Evolutionary conservation across 768 basidiomycete genomes (phyloP), one percentile per base, ranked within the genome.

Genomic region (Phylloporus sp.): DNA sequence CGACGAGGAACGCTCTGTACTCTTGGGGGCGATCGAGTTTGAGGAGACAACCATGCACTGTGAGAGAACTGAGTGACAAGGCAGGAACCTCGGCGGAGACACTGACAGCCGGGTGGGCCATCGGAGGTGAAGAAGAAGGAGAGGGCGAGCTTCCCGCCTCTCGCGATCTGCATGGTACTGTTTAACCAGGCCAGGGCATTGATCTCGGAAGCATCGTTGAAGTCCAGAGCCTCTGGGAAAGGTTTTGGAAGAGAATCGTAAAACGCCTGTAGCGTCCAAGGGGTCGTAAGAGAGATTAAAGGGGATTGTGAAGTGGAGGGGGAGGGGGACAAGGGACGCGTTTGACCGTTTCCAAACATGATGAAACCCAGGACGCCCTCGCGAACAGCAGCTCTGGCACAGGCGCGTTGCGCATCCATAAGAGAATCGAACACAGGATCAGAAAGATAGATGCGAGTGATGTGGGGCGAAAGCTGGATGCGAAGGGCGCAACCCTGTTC

Each of bases 231-330:
- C 48, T 82, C 80, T 0, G 81, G 78, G 42, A 85, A 76, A 1
- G 83, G 85, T 36, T 73, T 72, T 1, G 84, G 83, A 36, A 88
- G 74, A 13, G 76, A 61, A n/a, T 82, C 82, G 55, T 76, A 83
- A 61, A 81, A 86, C 1, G 63, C 63, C 49, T 82, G 80, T 1
- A 87, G 63, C 0, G 74, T 70, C 33, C 72, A 62, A 3, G 67
- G 63, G 15, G 52, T 46, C 18, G 46, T 57, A 29, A 42, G 32
- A 8, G 46, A 43, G 3, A 46, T 34, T 2, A 48, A 42, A 21
- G 43, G 42, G 4, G 45, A 32, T 2, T 42, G 49, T 9, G 53
- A 48, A 23, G 50, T 44, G 23, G 46, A 44, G 18, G 38, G 23
- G 28, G 26, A 4, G 23, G 64, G 59, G 6, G 64, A 60, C 4